Evolutionary conservation across 2,329 filamentous ascomycete genomes (phyloP).

Genomic region (Exserohilum turcica): DNA sequence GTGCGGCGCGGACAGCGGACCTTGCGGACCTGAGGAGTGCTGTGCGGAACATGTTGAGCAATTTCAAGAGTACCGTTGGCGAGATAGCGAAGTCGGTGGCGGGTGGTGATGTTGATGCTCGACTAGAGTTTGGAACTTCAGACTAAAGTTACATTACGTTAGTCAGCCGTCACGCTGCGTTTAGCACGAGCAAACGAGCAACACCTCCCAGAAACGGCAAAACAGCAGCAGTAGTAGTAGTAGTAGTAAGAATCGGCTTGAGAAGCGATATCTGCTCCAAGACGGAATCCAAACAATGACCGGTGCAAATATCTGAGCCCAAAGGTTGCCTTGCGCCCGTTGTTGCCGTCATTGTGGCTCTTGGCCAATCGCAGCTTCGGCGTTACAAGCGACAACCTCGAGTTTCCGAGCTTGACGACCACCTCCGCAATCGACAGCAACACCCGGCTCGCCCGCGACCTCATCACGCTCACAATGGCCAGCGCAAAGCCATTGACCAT

Average conservation of each 20-base stretch:
- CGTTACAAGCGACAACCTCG: constrained; percentile 31
- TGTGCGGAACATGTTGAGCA: constrained; percentile 81
- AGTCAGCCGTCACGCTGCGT: constrained; percentile 18
- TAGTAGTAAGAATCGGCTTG: background rate
- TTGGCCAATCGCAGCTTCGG: constrained; percentile 39
- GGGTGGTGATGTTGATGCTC: constrained; percentile 33
- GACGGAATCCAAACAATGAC: background rate
- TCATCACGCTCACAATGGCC: constrained; percentile 51
- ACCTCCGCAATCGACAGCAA: constrained; percentile 28
- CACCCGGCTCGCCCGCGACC: constrained; percentile 34
- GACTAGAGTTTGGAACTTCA: constrained; percentile 28
- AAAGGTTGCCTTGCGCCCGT: constrained; percentile 18
- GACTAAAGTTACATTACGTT: constrained; percentile 24
- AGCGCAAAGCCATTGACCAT: constrained; percentile 54
- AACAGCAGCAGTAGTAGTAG: no score
- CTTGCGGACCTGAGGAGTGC: constrained; percentile 79
- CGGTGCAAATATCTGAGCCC: constrained; percentile 1
- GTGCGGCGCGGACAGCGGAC: constrained; percentile 51
- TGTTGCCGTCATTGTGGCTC: constrained; percentile 27
- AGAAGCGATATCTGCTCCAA: background rate
- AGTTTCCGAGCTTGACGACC: constrained; percentile 29
- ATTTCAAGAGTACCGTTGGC: constrained; percentile 23
- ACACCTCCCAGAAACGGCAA: constrained; percentile 5
- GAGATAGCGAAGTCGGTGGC: constrained; percentile 32
- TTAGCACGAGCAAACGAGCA: constrained; percentile 1